Evolutionary conservation across 768 basidiomycete genomes (phyloP).

Genomic region (Leccinellum albellum): DNA sequence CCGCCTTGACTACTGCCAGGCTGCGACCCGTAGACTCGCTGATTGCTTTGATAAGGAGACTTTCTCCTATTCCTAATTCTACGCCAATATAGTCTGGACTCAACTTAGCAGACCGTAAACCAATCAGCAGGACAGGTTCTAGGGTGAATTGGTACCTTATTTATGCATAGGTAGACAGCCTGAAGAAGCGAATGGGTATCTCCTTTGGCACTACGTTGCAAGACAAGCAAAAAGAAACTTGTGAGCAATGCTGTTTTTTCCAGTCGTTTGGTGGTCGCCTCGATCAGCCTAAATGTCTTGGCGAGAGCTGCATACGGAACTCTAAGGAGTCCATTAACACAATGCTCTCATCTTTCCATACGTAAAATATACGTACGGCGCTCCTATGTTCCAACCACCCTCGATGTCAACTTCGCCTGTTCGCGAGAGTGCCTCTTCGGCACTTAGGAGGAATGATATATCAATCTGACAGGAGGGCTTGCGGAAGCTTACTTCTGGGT

Average conservation of each 20-base stretch:
- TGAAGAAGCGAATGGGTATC: conserved; percentile 78
- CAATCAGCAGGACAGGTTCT: neutral
- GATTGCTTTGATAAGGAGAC: conserved; percentile 91
- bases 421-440: conserved; percentile 61
- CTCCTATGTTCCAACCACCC: conserved; percentile 80
- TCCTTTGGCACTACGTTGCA: conserved; percentile 74
- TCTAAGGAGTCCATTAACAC: conserved; percentile 36
- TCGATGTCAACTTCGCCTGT: conserved; percentile 69
- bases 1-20: conserved; percentile 75
- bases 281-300: conserved; percentile 84
- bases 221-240: conserved; percentile 83
- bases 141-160: conserved; percentile 57
- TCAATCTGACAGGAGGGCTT: neutral
- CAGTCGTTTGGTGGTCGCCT: conserved; percentile 90
- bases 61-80: conserved; percentile 96
- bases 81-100: conserved; percentile 94
- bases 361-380: conserved; percentile 57
- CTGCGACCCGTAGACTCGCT: conserved; percentile 93
- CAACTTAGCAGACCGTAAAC: conserved; percentile 46
- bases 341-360: neutral
- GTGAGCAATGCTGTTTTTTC: conserved; percentile 91
- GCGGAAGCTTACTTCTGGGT: conserved; percentile 55
- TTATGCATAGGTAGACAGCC: conserved; percentile 94
- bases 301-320: conserved; percentile 94
- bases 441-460: conserved; percentile 38